A percentile compares a stretch with the other conserved stretches of the same genome.
Conservation (phyloP, 2,329 filamentous ascomycete species). For the Trichoderma gracile region DNA sequence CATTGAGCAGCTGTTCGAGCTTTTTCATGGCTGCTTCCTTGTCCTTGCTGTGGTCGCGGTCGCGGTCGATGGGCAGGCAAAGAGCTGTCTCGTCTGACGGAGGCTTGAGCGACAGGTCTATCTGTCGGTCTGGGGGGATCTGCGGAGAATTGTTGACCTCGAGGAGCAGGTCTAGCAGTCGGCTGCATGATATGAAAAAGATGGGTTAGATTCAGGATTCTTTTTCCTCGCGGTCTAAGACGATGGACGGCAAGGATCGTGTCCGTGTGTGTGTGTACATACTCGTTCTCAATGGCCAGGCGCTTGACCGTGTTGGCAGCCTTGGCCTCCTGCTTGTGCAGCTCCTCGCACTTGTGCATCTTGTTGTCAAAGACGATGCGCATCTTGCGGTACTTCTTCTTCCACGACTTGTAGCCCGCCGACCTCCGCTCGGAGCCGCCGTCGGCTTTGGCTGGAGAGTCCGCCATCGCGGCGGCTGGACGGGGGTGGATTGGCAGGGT, state of each 20-base stretch:
- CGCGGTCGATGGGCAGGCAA: slow-evolving; percentile 38
- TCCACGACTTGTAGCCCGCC: slow-evolving; percentile 67
- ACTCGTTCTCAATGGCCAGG: slow-evolving; percentile 92
- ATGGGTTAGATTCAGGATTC: slow-evolving; percentile 25
- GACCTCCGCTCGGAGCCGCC: slow-evolving; percentile 45
- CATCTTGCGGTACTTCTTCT: slow-evolving; percentile 97
- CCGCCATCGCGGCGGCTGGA: slow-evolving; percentile 35
- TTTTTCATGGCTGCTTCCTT: slow-evolving; percentile 49
- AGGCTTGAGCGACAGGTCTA: slow-evolving; percentile 63
- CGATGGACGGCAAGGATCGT: background rate
- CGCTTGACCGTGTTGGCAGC: slow-evolving; percentile 79
- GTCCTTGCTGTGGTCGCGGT: slow-evolving; percentile 42
- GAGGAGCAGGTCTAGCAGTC: slow-evolving; percentile 82
- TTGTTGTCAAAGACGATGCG: slow-evolving; percentile 74
- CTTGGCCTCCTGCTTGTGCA: slow-evolving; percentile 79
- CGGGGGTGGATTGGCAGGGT: slow-evolving; percentile 20
- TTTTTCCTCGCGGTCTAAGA: background rate
- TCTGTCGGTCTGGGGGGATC: slow-evolving; percentile 71
- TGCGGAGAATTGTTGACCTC: slow-evolving; percentile 85
- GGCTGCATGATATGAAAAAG: slow-evolving; percentile 52
- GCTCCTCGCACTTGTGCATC: slow-evolving; percentile 77
- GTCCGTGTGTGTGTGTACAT: slow-evolving; percentile 38
- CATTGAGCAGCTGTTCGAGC: slow-evolving; percentile 51
- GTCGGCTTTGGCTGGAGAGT: slow-evolving; percentile 45
- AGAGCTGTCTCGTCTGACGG: slow-evolving; percentile 44